Evolutionary conservation across 192 early-diverging fungal genomes (phyloP), one percentile per base, ranked within the genome.

Genomic region (Linnemannia elongata): DNA sequence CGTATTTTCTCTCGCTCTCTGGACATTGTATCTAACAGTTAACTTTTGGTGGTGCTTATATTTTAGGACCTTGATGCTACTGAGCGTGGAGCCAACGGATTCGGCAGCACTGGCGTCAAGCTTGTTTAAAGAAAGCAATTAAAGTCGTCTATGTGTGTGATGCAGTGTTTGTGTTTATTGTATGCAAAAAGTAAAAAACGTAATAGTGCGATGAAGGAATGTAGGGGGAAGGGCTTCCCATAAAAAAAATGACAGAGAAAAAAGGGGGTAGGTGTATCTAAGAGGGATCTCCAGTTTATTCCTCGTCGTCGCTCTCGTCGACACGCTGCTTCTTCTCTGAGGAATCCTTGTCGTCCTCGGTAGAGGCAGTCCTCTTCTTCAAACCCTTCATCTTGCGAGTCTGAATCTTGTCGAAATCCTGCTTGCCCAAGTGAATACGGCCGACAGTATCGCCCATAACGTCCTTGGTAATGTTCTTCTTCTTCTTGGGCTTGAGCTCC

Each of bases 341-440:
- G 20, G n/a, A 77, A 35, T 87, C 88, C 22, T 82, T 78, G 35
- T 89, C 78, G 27, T 88, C 84, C 42, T 66, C 60, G 60, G 60
- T 30, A 30, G 60, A 10, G n/a, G 89, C 85, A 22, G 78, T 45
- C 35, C 91, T 83, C 88, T 90, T 90, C 92, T 98, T 98, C 83
- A 99, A 90, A 54, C 96, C 98, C 93, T 99, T 99, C 95, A 99
- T 97, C 93, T 99, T 99, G 83, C 98, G 92, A 2, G 98, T 98
- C 89, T 99, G 98, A 89, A 99, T 91, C 92, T 97, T 96, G 75
- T 91, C 82, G 68, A 99, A 92, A 69, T 98, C 94, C 88, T 99
- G 98, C 84, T 94, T 93, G 77, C 96, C 94, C 93, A 99, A 89
- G 90, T 98, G 97, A 69, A 99, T 92, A 75, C 97, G 93, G 13